phyloP scores from a whole-genome alignment of 495 filamentous ascomycete species.

The Hypoxylon lienhwacheense region DNA sequence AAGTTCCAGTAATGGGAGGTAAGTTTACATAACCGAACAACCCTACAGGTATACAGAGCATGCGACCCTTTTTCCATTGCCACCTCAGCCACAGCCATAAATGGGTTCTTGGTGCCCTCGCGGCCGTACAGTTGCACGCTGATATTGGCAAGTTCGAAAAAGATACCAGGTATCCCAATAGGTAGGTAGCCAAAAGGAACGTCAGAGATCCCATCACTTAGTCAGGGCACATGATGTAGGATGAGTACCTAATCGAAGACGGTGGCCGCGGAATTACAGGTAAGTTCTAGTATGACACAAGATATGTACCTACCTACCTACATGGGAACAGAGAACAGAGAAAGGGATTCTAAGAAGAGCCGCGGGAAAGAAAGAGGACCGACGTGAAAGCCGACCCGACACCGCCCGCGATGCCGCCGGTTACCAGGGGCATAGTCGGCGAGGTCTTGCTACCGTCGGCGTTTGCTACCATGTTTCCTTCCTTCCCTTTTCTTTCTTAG shows the following conservation, averaged over 20 bases:
- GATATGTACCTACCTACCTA: background rate
- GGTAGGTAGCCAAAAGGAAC: too few relatives aligned
- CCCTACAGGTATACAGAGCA: constrained; percentile 67
- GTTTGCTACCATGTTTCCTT: constrained; percentile 25
- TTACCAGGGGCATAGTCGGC: constrained; percentile 51
- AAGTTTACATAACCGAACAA: constrained; percentile 53
- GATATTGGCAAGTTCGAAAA: constrained; percentile 71
- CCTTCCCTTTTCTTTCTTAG: background rate
- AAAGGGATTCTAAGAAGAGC: background rate
- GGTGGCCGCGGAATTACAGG: too few relatives aligned
- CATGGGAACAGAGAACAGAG: background rate
- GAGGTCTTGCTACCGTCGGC: constrained; percentile 36
- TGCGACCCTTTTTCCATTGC: constrained; percentile 55
- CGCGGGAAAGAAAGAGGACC: background rate
- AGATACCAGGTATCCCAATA: constrained; percentile 55
- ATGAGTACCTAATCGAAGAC: too few relatives aligned
- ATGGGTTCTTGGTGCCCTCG: constrained; percentile 54
- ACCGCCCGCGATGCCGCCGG: constrained; percentile 59
- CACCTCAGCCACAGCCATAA: constrained; percentile 46
- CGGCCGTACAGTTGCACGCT: constrained; percentile 59
- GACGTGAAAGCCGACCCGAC: constrained; percentile 57
- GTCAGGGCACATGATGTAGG: too few relatives aligned
- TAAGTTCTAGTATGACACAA: background rate
- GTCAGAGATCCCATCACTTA: too few relatives aligned
- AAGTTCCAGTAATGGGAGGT: background rate